phyloP scores from a whole-genome alignment of 2,329 filamentous ascomycete genomes.

The Exophiala bonariae region DNA sequence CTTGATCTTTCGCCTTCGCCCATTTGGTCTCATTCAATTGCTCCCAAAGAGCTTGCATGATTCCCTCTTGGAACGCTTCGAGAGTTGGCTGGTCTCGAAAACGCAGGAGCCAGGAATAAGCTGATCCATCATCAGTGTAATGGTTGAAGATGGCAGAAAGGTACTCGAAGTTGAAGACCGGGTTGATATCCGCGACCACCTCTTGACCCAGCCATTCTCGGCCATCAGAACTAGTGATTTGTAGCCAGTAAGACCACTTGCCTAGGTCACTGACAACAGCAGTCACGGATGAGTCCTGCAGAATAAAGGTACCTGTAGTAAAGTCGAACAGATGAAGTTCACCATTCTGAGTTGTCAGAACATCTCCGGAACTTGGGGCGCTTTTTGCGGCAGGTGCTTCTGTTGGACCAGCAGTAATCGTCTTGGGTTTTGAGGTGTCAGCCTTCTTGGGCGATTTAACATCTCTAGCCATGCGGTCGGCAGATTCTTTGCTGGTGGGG shows the following conservation, averaged over 20 bases:
- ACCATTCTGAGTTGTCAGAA: constrained; percentile 71
- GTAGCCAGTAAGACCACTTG: constrained; percentile 93
- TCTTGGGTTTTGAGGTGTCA: constrained; percentile 33
- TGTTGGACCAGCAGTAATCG: constrained; percentile 50
- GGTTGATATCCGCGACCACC: constrained; percentile 88
- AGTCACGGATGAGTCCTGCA: constrained; percentile 72
- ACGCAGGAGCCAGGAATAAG: constrained; percentile 91
- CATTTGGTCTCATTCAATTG: constrained; percentile 93
- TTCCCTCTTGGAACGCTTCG: constrained; percentile 85
- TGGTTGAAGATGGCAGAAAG: constrained; percentile 99
- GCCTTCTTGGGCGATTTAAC: constrained; percentile 42
- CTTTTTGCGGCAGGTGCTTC: constrained; percentile 59
- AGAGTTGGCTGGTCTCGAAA: constrained; percentile 82
- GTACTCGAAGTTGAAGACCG: constrained; percentile 98
- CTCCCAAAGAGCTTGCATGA: constrained; percentile 97
- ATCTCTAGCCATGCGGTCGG: constrained; percentile 46
- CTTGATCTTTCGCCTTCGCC: constrained; percentile 87
- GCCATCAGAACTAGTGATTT: constrained; percentile 70
- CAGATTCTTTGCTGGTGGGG: constrained; percentile 41
- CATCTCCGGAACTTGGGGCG: constrained; percentile 69
- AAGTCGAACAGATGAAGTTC: constrained; percentile 96
- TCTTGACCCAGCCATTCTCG: constrained; percentile 85
- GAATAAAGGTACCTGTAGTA: constrained; percentile 76
- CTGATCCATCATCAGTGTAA: constrained; percentile 81
- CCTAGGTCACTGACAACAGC: constrained; percentile 84